Evolutionary conservation across 148 eudicot genomes (phyloP), one percentile per base, ranked within the genome.

Genomic region (Diospyros kaki): DNA sequence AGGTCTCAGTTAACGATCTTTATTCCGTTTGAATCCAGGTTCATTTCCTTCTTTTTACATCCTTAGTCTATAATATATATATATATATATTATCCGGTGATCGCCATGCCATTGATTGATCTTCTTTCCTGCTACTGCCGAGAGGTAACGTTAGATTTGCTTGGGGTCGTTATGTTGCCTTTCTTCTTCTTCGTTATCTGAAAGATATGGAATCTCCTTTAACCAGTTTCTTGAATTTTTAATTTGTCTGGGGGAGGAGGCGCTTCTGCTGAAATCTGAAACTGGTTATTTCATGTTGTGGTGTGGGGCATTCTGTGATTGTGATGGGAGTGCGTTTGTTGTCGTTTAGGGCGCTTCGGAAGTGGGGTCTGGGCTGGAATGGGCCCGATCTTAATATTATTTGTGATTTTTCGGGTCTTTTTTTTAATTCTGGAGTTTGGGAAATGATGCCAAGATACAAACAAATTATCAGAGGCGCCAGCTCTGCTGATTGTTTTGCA

Each of bases 401-500:
- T 28, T 28, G 28, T 28, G 28, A 28, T 28, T 28, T 28, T 28
- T 28, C 28, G 28, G 28, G 28, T 5, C 8, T 2, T 66, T 66
- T 45, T 18, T 45, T 46, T 38, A 44, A 1, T 61, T 17, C 2
- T 38, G 46, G 6, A 46, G 28, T 62, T 46, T 73, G 68, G 68
- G 76, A 48, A 62, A 73, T 73, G 76, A 73, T 73, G 58, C 40
- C 13, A 73, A 62, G 5, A 46, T 38, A 61, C 55, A 10, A 18
- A 48, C 59, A 39, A 18, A 39, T 69, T 69, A 51, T 69, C 73
- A 69, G 60, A 69, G 58, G 76, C 76, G 42, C 46, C 44, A 38
- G 75, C 75, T 45, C 18, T 73, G 75, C 75, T 60, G 75, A 59
- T 46, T 60, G 48, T 60, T 28, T 72, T 72, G 75, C 66, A 59